Evolutionary conservation across 129 eudicot genomes (phyloP).

Genomic region (Chrysanthemum seticuspe): DNA sequence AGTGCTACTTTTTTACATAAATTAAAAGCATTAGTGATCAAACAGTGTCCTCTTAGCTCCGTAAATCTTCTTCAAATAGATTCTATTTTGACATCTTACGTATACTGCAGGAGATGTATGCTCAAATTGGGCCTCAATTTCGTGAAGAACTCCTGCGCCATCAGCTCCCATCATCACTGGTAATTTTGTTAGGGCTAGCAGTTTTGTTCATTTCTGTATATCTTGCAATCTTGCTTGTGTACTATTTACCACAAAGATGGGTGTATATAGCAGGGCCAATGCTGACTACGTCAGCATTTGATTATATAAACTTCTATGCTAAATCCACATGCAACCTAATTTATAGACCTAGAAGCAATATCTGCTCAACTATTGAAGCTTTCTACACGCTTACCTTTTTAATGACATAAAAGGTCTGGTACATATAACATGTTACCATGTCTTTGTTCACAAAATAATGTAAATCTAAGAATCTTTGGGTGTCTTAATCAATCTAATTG

Average conservation of each 20-base stretch:
- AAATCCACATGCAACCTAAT: constrained; percentile 3
- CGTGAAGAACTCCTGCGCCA: constrained; percentile 90
- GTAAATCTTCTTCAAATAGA: constrained; percentile 7
- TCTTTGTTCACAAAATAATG: constrained; percentile 3
- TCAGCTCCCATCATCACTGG: constrained; percentile 81
- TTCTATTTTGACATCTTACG: constrained; percentile 9
- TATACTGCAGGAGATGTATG: constrained; percentile 84
- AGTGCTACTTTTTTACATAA: constrained; percentile 2
- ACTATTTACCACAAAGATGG: not conserved
- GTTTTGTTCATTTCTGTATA: constrained; percentile 3
- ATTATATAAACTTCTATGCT: constrained; percentile 2
- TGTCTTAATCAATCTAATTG: constrained; percentile 13
- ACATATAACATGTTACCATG: not conserved
- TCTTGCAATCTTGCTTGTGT: constrained; percentile 16
- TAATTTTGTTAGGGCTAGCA: constrained; percentile 28
- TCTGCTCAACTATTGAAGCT: not conserved
- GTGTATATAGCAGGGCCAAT: constrained; percentile 11
- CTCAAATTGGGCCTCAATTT: constrained; percentile 93
- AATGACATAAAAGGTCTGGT: constrained; percentile 5
- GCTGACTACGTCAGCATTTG: not conserved
- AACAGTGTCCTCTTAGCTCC: not conserved
- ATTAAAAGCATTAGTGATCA: constrained; percentile 2
- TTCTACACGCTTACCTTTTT: not conserved
- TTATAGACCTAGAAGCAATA: constrained; percentile 7
- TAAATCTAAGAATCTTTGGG: constrained; percentile 4